phyloP scores from a whole-genome alignment of 2,329 filamentous ascomycete species.

The Verticillium klebahnii region DNA sequence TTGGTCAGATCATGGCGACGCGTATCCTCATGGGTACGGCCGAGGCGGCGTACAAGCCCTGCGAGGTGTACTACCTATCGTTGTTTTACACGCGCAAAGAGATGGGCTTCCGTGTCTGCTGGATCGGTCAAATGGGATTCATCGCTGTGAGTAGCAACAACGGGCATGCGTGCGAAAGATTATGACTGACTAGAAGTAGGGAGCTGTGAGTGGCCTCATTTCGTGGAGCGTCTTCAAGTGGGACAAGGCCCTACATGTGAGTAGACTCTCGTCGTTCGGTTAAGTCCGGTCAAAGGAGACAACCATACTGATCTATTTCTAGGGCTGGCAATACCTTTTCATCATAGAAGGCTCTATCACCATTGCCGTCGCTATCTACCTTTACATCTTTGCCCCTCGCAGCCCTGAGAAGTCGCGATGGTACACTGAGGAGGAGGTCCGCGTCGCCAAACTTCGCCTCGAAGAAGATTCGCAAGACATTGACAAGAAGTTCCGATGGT shows the following conservation, averaged over 20 bases:
- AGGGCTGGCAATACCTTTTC: slow-evolving; percentile 22
- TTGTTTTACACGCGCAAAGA: slow-evolving; percentile 45
- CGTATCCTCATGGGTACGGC: slow-evolving; percentile 42
- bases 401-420: slow-evolving; percentile 16
- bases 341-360: slow-evolving; percentile 21
- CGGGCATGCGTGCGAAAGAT: too few species aligned
- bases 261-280: neutral
- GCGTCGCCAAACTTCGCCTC: slow-evolving; percentile 18
- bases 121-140: neutral
- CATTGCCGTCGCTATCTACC: slow-evolving; percentile 12
- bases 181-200: neutral
- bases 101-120: slow-evolving; percentile 30
- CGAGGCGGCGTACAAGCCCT: slow-evolving; percentile 52
- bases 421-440: slow-evolving; percentile 18
- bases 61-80: slow-evolving; percentile 48
- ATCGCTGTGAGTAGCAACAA: neutral
- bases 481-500: slow-evolving; percentile 16
- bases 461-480: slow-evolving; percentile 16
- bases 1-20: slow-evolving; percentile 41
- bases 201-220: slow-evolving; percentile 19
- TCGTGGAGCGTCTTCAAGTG: slow-evolving; percentile 20
- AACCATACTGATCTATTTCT: neutral
- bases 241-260: slow-evolving; percentile 12
- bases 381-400: slow-evolving; percentile 15
- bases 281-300: neutral